Percentiles rank a stretch among this genome's conserved stretches.
Evolutionary conservation across 768 basidiomycete species (phyloP).

Genomic region (Leccinum boreale): DNA sequence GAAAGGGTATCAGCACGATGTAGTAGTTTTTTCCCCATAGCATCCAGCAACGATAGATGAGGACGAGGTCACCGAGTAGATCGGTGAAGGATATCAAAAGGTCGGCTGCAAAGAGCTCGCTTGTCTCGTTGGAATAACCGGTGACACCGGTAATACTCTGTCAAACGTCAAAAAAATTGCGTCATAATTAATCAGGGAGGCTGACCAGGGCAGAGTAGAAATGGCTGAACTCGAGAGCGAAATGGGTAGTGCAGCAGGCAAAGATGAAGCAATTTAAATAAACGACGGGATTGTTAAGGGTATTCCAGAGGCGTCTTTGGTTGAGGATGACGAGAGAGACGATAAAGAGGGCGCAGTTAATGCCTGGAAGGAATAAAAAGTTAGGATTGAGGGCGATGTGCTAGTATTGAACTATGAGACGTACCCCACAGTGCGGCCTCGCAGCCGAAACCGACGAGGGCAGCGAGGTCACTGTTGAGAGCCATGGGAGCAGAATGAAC

Average conservation of each 20-base stretch:
- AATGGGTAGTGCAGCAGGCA: conserved; percentile 30
- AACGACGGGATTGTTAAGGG: conserved; percentile 24
- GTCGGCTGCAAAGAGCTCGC: conserved; percentile 31
- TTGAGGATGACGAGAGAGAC: conserved; percentile 26
- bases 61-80: conserved; percentile 34
- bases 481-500: conserved; percentile 12
- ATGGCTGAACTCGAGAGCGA: conserved; percentile 36
- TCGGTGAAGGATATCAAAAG: conserved; percentile 36
- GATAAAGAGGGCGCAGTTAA: conserved; percentile 28
- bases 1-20: conserved; percentile 33
- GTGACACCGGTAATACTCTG: conserved; percentile 28
- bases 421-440: conserved; percentile 37
- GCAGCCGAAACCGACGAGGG: conserved; percentile 36
- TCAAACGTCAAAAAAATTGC: background rate
- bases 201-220: conserved; percentile 33
- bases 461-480: conserved; percentile 30
- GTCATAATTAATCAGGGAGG: background rate
- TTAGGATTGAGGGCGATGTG: background rate
- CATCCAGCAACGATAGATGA: conserved; percentile 43
- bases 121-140: conserved; percentile 31
- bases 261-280: conserved; percentile 32
- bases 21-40: conserved; percentile 36
- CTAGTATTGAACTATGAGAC: background rate
- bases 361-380: conserved; percentile 1
- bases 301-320: conserved; percentile 5